Percentiles rank a stretch among this genome's conserved stretches.
Conservation (phyloP, 2,329 filamentous ascomycete genomes). For the Aspergillus neotritici region DNA sequence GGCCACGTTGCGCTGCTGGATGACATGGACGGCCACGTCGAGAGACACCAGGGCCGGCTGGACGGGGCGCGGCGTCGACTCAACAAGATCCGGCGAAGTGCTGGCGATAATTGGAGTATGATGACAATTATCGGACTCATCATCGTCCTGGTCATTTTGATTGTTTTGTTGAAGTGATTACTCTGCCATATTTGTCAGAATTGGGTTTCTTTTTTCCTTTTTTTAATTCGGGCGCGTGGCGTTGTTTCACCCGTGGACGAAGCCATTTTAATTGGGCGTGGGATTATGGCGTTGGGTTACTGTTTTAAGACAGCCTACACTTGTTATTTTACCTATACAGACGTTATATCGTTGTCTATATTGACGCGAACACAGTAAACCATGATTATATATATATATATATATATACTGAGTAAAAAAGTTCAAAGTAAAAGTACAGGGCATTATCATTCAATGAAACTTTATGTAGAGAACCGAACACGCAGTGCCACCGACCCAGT, state of each 20-base stretch:
- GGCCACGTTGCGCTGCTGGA: slow-evolving; percentile 83
- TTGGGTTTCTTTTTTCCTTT: not conserved
- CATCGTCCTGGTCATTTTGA: slow-evolving; percentile 72
- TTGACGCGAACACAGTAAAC: too few species aligned
- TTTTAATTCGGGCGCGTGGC: not conserved
- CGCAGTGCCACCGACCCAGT: too few species aligned
- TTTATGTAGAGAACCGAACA: too few species aligned
- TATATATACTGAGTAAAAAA: too few species aligned
- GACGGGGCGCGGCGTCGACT: slow-evolving; percentile 69
- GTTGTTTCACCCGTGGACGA: too few species aligned
- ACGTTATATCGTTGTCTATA: too few species aligned
- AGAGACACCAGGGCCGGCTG: slow-evolving; percentile 71
- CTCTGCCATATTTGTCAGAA: not conserved
- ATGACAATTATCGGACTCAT: slow-evolving; percentile 75
- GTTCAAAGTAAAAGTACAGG: too few species aligned
- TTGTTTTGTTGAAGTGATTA: slow-evolving; percentile 68
- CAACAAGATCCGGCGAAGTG: slow-evolving; percentile 64
- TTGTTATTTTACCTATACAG: too few species aligned
- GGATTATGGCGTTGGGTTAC: not conserved
- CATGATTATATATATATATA: too few species aligned
- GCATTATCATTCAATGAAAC: too few species aligned
- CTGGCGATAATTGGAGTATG: slow-evolving; percentile 83
- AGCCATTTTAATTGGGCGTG: too few species aligned
- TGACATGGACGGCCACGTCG: slow-evolving; percentile 76
- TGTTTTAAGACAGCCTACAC: too few species aligned